Percentiles rank a stretch among this genome's conserved stretches.
Conservation (phyloP, 1,284 basidiomycete genomes). For the Caloboletus firmus region DNA sequence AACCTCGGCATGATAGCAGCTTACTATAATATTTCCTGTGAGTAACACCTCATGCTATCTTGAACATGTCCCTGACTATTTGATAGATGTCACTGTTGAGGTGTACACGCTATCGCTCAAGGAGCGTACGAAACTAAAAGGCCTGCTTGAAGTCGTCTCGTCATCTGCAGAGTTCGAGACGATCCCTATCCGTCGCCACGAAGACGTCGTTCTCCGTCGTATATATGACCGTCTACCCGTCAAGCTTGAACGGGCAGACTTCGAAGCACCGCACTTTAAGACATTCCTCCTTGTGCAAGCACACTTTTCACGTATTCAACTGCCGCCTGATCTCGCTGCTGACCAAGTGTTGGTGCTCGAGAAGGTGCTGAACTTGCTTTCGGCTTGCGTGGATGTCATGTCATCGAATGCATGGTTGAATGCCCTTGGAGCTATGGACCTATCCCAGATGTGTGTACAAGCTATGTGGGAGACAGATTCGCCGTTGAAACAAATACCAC, state of each 20-base stretch:
- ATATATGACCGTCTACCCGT: slow-evolving; percentile 98
- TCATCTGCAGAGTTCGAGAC: slow-evolving; percentile 96
- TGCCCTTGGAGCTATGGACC: slow-evolving; percentile 95
- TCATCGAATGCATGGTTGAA: slow-evolving; percentile 94
- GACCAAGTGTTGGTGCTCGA: slow-evolving; percentile 87
- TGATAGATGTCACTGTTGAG: slow-evolving; percentile 89
- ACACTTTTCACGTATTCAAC: slow-evolving; percentile 89
- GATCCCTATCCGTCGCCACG: slow-evolving; percentile 92
- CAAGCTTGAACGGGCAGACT: slow-evolving; percentile 85
- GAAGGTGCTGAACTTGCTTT: slow-evolving; percentile 88
- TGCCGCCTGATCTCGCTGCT: slow-evolving; percentile 91
- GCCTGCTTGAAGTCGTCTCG: slow-evolving; percentile 92
- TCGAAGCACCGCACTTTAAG: slow-evolving; percentile 96
- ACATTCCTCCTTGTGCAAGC: slow-evolving; percentile 96
- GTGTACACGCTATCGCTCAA: slow-evolving; percentile 96
- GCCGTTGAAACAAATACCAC: slow-evolving; percentile 92
- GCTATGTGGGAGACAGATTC: slow-evolving; percentile 97
- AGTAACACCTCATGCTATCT: slow-evolving; percentile 27
- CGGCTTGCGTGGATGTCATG: slow-evolving; percentile 97
- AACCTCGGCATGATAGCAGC: slow-evolving; percentile 97
- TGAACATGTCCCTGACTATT: neutral
- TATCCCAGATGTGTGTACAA: slow-evolving; percentile 99
- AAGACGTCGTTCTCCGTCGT: slow-evolving; percentile 77
- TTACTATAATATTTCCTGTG: slow-evolving; percentile 88
- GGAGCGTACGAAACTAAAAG: slow-evolving; percentile 96